phyloP scores from a whole-genome alignment of 1,284 basidiomycete species.

The Takashimella tepidaria region DNA sequence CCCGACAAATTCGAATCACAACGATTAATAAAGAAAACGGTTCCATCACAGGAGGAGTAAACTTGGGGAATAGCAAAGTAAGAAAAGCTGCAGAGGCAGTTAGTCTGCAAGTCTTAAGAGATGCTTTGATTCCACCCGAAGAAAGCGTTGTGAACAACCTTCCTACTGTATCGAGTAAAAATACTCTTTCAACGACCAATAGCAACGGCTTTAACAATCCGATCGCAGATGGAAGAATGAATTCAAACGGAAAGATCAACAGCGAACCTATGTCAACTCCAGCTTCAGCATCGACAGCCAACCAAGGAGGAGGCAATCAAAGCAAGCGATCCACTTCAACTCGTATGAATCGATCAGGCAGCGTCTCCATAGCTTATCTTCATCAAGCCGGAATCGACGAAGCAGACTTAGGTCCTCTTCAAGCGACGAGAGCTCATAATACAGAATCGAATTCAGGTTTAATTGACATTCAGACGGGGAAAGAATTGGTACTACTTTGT shows the following conservation, averaged over 20 bases:
- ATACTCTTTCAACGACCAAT: too few relatives aligned
- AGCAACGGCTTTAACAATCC: too few relatives aligned
- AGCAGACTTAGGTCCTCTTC: slow-evolving; percentile 21
- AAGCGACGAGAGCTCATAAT: slow-evolving; percentile 1
- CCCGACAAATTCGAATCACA: slow-evolving; percentile 64
- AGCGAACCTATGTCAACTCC: not conserved
- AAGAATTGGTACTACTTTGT: slow-evolving; percentile 46
- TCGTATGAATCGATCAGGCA: not conserved
- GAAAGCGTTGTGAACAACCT: slow-evolving; percentile 3
- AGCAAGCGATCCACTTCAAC: not conserved
- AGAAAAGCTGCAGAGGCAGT: slow-evolving; percentile 63
- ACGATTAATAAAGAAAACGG: slow-evolving; percentile 56
- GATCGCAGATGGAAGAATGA: not conserved
- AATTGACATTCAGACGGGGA: slow-evolving; percentile 37
- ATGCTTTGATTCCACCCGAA: slow-evolving; percentile 59
- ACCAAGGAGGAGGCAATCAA: not conserved
- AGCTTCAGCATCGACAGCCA: not conserved
- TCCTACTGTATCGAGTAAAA: not conserved
- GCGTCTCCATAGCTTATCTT: slow-evolving; percentile 25
- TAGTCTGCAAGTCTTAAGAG: slow-evolving; percentile 74
- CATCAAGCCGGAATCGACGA: slow-evolving; percentile 13
- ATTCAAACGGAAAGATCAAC: not conserved
- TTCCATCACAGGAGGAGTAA: too few relatives aligned
- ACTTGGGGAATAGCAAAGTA: slow-evolving; percentile 7
- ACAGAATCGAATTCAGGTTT: slow-evolving; percentile 9